Evolutionary conservation across 164 flowering plant genomes (phyloP).

Genomic region (Echeveria elegans): DNA sequence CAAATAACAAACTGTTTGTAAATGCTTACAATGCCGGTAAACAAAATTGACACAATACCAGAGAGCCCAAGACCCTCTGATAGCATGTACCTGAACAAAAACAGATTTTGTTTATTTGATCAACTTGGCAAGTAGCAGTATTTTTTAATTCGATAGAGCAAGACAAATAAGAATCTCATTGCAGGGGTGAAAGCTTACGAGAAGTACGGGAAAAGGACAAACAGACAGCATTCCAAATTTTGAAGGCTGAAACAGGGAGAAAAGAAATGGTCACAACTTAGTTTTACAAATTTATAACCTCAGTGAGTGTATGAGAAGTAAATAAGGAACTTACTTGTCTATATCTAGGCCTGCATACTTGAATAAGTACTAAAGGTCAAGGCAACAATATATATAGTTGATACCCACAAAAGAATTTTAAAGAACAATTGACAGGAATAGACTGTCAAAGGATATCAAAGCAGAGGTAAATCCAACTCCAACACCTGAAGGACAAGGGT

Average conservation of each 20-base stretch:
- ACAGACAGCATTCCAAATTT: constrained; percentile 95
- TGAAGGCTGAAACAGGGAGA: constrained; percentile 59
- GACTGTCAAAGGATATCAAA: constrained; percentile 75
- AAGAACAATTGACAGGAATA: background rate
- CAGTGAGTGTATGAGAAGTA: background rate
- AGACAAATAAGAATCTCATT: background rate
- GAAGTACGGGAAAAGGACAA: constrained; percentile 98
- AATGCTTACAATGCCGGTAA: constrained; percentile 93
- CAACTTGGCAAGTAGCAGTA: background rate
- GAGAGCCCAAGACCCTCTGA: constrained; percentile 98
- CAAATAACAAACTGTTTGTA: background rate
- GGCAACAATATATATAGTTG: constrained; percentile 22
- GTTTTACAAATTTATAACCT: background rate
- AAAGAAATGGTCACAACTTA: constrained; percentile 8
- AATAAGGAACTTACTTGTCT: constrained; percentile 65
- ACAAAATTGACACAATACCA: constrained; percentile 96
- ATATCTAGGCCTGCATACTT: constrained; percentile 97
- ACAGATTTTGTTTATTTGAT: background rate
- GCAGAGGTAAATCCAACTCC: constrained; percentile 98
- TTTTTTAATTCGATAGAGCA: background rate
- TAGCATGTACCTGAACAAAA: constrained; percentile 76
- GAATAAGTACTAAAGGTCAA: constrained; percentile 75
- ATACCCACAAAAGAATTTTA: background rate
- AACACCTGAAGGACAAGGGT: constrained; percentile 54
- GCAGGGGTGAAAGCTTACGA: constrained; percentile 51